phyloP scores from a whole-genome alignment of 257 asterid species.

The Linderniella brevidens region DNA sequence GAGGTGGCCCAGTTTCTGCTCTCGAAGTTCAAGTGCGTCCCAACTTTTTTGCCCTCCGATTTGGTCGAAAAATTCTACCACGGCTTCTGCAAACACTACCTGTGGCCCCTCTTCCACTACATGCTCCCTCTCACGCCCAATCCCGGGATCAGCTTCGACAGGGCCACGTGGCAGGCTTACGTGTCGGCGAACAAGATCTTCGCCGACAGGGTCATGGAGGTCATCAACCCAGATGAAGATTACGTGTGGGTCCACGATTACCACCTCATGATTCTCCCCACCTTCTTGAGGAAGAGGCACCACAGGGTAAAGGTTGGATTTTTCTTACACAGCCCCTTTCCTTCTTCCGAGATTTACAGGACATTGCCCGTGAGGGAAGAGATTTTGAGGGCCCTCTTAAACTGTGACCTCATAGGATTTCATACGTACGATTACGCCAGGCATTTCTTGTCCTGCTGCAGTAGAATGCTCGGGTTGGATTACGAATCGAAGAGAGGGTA shows the following conservation, averaged over 20 bases:
- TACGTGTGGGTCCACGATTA: conserved; percentile 85
- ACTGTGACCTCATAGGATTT: conserved; percentile 79
- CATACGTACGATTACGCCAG: conserved; percentile 93
- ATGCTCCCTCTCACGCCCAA: conserved; percentile 58
- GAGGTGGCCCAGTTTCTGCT: conserved; percentile 47
- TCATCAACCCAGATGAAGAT: conserved; percentile 64
- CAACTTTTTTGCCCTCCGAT: conserved; percentile 51
- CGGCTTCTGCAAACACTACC: conserved; percentile 82
- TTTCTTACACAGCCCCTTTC: conserved; percentile 65
- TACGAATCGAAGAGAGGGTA: conserved; percentile 81
- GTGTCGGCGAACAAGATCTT: conserved; percentile 76
- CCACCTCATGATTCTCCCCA: conserved; percentile 72
- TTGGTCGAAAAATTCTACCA: conserved; percentile 46
- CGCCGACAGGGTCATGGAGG: conserved; percentile 74
- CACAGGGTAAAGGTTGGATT: conserved; percentile 59
- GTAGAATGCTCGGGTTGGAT: conserved; percentile 85
- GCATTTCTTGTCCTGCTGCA: conserved; percentile 84
- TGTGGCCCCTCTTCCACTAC: conserved; percentile 86
- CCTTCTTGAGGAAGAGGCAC: conserved; percentile 57
- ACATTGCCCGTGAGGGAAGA: conserved; percentile 87
- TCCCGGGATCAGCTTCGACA: conserved; percentile 62
- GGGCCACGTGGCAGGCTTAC: conserved; percentile 54
- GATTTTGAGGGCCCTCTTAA: conserved; percentile 63
- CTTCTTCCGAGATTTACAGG: conserved; percentile 72
- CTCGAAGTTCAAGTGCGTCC: conserved; percentile 61